Percentiles rank a stretch among this genome's conserved stretches.
phyloP scores from a whole-genome alignment of 192 early-diverging fungal species.

The Entophlyctis helioformis region DNA sequence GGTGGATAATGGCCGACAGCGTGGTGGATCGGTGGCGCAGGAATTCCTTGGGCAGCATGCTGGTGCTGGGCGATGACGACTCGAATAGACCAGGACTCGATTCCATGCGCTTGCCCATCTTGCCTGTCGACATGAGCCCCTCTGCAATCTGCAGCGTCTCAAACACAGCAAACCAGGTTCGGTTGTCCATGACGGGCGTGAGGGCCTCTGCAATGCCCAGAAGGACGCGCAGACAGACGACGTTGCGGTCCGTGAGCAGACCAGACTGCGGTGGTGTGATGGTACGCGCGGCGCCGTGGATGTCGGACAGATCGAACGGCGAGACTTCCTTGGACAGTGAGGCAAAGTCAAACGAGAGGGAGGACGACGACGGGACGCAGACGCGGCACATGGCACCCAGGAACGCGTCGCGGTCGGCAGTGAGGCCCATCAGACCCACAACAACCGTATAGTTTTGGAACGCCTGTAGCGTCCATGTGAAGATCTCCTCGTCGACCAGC shows the following conservation, averaged over 20 bases:
- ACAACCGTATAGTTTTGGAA: conserved; percentile 67
- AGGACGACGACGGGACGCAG: conserved; percentile 42
- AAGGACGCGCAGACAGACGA: conserved; percentile 61
- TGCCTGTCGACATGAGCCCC: conserved; percentile 49
- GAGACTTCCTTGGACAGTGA: conserved; percentile 5
- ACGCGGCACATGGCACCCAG: conserved; percentile 74
- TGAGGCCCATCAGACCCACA: conserved; percentile 66
- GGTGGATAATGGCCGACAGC: conserved; percentile 1
- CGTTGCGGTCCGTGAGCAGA: conserved; percentile 60
- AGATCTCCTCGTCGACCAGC: conserved; percentile 75
- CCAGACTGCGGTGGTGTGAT: too few species aligned
- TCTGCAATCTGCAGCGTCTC: conserved; percentile 84
- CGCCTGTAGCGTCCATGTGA: conserved; percentile 53
- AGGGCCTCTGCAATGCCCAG: conserved; percentile 62
- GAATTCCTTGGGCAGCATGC: neutral
- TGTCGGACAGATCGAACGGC: neutral
- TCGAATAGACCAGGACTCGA: too few species aligned
- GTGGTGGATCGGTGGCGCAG: too few species aligned
- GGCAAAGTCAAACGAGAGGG: neutral
- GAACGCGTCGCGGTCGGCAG: conserved; percentile 73
- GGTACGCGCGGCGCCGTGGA: too few species aligned
- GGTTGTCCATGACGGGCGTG: conserved; percentile 55
- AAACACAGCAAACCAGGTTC: conserved; percentile 75
- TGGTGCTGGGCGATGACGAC: too few species aligned
- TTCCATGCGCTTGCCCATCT: conserved; percentile 22